Evolutionary conservation across 306 rosid species (phyloP), one percentile per base, ranked within the genome.

Genomic region (Rosa persica): DNA sequence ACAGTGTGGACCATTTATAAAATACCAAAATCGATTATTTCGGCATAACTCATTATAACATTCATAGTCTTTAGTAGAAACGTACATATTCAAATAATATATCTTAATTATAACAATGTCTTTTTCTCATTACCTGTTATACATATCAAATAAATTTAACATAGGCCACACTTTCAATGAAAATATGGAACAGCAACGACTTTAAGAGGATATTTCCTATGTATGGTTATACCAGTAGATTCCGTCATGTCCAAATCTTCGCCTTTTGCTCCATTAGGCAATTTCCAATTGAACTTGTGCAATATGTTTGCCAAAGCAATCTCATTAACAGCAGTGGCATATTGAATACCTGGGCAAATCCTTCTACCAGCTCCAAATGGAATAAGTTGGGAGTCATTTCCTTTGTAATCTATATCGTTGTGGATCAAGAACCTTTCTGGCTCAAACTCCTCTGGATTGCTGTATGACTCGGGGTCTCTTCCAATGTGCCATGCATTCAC

Each of bases 361-460:
- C 64, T 57, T 57, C 64, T 57, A 9, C 64, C 75, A 12, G 60
- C 5, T 89, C 82, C 84, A 62, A 86, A 86, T n/a, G 87, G 85
- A 17, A 78, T 77, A 13, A 83, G 52, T 17, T 83, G 58, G 23
- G 83, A 83, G 73, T 85, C 79, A n/a, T 70, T 70, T 6, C 87
- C 84, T 74, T 77, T 85, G 8, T 76, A 66, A 81, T 88, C 89
- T 11, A 81, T 25, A 0, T 43, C n/a, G 22, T 46, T 76, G 10
- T 73, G 48, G 2, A 8, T 57, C 81, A 85, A 36, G 60, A 88
- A 85, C 78, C 86, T 85, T 72, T 85, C 85, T 0, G 91, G 88
- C 17, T 70, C 5, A 22, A 85, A 85, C 47, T 83, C 81, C 30
- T 83, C 78, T 2, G 88, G 83, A 8, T 79, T 16, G 13, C 81